Evolutionary conservation across 768 basidiomycete genomes (phyloP), one percentile per base, ranked within the genome.

Genomic region (Terana coerulea): DNA sequence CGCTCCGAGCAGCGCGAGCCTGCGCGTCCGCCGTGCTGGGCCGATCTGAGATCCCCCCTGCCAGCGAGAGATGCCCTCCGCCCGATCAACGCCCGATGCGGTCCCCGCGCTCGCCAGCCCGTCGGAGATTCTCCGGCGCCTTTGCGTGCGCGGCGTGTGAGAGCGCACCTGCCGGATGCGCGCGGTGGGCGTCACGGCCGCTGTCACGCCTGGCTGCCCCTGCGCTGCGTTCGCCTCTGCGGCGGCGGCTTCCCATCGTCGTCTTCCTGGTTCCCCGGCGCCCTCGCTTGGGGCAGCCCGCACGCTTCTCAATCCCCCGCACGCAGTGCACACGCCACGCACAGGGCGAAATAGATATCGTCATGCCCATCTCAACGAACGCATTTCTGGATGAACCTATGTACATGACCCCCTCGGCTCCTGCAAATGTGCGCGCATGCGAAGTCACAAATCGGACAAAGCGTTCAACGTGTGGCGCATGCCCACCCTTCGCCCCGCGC

Each of bases 51-150:
- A 60, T 59, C 28, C 36, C 47, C 29, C 50, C 54, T n/a, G n/a
- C n/a, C n/a, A n/a, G n/a, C n/a, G n/a, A n/a, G n/a, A n/a, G 30
- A 22, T 17, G 54, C 24, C 15, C 47, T 50, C 47, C n/a, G 26
- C 51, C 58, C 48, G 35, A 49, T 42, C 41, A 52, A 57, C 36
- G 52, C 51, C 53, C 47, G 47, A 49, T 44, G 29, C 21, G 3
- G 34, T 22, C 25, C 28, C 22, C 7, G 36, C 55, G 42, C 47
- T 53, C 55, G 55, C 55, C 26, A 36, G 43, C 48, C 51, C 46
- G 51, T 59, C 61, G 62, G 62, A 59, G 59, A 58, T 63, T 63
- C 49, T 57, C 52, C 62, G 60, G 62, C 49, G 48, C 52, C 31
- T 30, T 43, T 47, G 30, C 52, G 42, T 39, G 42, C 29, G 31